These are phyloP conservation scores for Penicillium steckii DNA, from an alignment of 495 filamentous ascomycete genomes.

Conservation along the genomic window DNA sequence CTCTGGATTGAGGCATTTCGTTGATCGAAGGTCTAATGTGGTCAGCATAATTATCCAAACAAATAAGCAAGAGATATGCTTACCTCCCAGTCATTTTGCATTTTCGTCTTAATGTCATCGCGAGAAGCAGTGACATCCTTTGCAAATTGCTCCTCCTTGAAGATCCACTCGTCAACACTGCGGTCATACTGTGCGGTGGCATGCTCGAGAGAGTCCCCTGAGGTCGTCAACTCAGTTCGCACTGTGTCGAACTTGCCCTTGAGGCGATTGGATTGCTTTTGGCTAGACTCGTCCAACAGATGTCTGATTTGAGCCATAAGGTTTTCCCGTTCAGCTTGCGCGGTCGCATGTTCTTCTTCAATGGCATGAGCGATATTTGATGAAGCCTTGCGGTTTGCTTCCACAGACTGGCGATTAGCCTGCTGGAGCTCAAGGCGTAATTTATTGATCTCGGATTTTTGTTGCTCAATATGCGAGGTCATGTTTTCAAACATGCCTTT, in stretches of 20 bases:
- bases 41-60: slow-evolving; percentile 30
- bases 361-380: slow-evolving; percentile 67
- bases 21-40: slow-evolving; percentile 64
- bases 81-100: slow-evolving; percentile 88
- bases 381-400: slow-evolving; percentile 64
- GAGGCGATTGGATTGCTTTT: slow-evolving; percentile 71
- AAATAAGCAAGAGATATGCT: slow-evolving; percentile 24
- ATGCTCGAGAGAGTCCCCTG: slow-evolving; percentile 61
- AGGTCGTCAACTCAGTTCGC: slow-evolving; percentile 59
- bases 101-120: slow-evolving; percentile 72
- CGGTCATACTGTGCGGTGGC: slow-evolving; percentile 63
- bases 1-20: slow-evolving; percentile 76
- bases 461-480: slow-evolving; percentile 66
- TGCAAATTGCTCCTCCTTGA: slow-evolving; percentile 64
- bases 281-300: slow-evolving; percentile 71
- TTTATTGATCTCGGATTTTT: slow-evolving; percentile 72
- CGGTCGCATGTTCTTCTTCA: slow-evolving; percentile 70
- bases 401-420: slow-evolving; percentile 63
- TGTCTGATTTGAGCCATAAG: slow-evolving; percentile 73
- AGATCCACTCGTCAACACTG: slow-evolving; percentile 73
- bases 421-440: slow-evolving; percentile 67
- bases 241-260: slow-evolving; percentile 58
- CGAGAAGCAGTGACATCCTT: slow-evolving; percentile 68
- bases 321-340: slow-evolving; percentile 69
- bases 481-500: slow-evolving; percentile 81